Percentiles rank a stretch among this genome's conserved stretches.
Evolutionary conservation across 495 filamentous ascomycete genomes (phyloP).

Genomic region (Acidomyces sp.): DNA sequence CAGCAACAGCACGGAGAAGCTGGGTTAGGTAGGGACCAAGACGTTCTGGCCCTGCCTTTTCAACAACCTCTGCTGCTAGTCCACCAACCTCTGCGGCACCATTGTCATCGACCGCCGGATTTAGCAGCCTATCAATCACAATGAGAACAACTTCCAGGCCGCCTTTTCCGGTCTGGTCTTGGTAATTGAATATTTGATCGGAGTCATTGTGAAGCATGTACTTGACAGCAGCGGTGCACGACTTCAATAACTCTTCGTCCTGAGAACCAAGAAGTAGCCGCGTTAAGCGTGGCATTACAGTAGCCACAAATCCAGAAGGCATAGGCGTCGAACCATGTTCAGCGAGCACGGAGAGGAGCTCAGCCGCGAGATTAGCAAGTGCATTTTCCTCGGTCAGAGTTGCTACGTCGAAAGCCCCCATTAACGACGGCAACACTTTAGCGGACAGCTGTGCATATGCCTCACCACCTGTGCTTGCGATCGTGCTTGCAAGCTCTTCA

Average conservation of each 20-base stretch:
- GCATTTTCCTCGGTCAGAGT: constrained; percentile 70
- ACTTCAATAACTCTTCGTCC: constrained; percentile 77
- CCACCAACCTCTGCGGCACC: constrained; percentile 93
- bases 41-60: constrained; percentile 77
- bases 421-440: constrained; percentile 78
- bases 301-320: constrained; percentile 71
- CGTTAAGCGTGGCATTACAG: constrained; percentile 75
- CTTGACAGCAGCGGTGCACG: constrained; percentile 73
- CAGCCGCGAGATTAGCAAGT: constrained; percentile 69
- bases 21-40: constrained; percentile 82
- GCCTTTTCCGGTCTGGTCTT: constrained; percentile 58
- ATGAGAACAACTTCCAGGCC: constrained; percentile 79
- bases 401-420: constrained; percentile 76
- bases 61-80: constrained; percentile 85
- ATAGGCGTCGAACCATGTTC: constrained; percentile 72
- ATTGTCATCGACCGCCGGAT: constrained; percentile 68
- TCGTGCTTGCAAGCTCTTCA: constrained; percentile 62
- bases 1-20: constrained; percentile 84
- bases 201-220: constrained; percentile 79
- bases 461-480: constrained; percentile 50
- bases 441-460: constrained; percentile 68
- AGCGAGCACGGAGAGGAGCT: constrained; percentile 67
- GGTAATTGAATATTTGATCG: constrained; percentile 72
- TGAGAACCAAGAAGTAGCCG: constrained; percentile 61
- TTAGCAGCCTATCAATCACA: constrained; percentile 87